Evolutionary conservation across 805 yeast species (phyloP), one percentile per base, ranked within the genome.

Genomic region (Wickerhamiella spandovensis): DNA sequence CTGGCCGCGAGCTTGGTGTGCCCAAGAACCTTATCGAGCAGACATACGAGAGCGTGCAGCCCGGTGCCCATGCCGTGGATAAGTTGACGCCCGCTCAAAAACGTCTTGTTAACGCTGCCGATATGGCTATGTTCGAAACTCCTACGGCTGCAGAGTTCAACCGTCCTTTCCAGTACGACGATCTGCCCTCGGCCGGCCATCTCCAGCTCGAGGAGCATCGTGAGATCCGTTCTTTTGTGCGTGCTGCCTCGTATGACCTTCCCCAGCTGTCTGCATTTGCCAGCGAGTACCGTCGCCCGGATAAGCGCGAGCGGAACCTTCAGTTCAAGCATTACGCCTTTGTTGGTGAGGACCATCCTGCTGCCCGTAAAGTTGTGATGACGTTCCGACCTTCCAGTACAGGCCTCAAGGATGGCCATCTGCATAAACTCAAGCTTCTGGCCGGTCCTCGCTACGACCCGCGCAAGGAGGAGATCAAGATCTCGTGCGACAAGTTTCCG

Each of bases 241-340:
- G 97, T 59, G 72, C 86, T 43, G 86, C 94, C 10, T 96, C 97
- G 0, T 90, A 82, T 67, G 97, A 90, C 64, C 75, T 90, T 72
- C 98, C 98, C 6, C 75, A 79, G 50, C 72, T 92, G 55, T 79
- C 81, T 42, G 79, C 86, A 64, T 84, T 74, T 63, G 81, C 90
- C 58, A 79, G 82, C 65, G 74, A 72, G 53, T 89, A 84, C 69
- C 64, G 61, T 32, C 81, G 81, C 20, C 71, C 71, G 13, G 56
- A 53, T 17, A 35, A 48, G n/a, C 35, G 37, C 30, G 44, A 54
- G 20, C 60, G 59, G 24, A 54, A 57, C 38, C 69, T 88, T 41
- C 70, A 71, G 38, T 84, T 83, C 61, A 77, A 80, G 57, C 89
- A 81, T 69, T 78, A 84, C 17, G 79, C 83, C 42, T 84, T 79